phyloP scores from a whole-genome alignment of 371 early-diverging fungal genomes.

The Apophysomyces trapeziformis region DNA sequence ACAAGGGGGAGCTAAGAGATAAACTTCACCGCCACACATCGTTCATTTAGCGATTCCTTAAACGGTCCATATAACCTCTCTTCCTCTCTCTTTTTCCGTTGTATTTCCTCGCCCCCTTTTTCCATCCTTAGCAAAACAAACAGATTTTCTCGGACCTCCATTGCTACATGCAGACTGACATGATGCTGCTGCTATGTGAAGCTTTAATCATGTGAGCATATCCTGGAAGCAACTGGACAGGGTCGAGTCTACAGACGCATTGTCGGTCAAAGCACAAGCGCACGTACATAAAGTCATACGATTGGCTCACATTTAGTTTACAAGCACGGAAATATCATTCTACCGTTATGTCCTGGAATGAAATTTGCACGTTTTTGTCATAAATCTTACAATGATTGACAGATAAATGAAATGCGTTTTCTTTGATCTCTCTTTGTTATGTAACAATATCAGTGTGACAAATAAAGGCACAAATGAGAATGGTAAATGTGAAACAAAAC shows the following conservation, averaged over 20 bases:
- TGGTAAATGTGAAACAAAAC: not conserved
- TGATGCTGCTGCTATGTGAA: not conserved
- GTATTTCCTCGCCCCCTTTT: not conserved
- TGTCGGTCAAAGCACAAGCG: not conserved
- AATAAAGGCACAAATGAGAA: not conserved
- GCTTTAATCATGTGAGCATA: not conserved
- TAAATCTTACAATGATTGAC: no score
- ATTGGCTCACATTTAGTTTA: not conserved
- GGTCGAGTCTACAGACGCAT: not conserved
- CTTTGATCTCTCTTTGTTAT: not conserved
- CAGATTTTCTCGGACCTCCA: not conserved
- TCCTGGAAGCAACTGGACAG: slow-evolving; percentile 5
- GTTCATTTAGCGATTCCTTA: not conserved
- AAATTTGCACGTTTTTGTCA: no score
- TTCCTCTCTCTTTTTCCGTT: not conserved
- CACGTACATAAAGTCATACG: not conserved
- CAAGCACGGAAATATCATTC: not conserved
- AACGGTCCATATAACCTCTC: not conserved
- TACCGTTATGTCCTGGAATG: not conserved
- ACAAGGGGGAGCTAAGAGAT: not conserved
- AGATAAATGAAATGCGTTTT: not conserved
- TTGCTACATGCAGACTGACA: not conserved
- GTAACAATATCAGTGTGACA: not conserved
- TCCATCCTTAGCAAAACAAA: not conserved
- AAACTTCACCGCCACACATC: not conserved